Conservation (phyloP, 306 rosid genomes). For the Begonia fuchsioides region DNA sequence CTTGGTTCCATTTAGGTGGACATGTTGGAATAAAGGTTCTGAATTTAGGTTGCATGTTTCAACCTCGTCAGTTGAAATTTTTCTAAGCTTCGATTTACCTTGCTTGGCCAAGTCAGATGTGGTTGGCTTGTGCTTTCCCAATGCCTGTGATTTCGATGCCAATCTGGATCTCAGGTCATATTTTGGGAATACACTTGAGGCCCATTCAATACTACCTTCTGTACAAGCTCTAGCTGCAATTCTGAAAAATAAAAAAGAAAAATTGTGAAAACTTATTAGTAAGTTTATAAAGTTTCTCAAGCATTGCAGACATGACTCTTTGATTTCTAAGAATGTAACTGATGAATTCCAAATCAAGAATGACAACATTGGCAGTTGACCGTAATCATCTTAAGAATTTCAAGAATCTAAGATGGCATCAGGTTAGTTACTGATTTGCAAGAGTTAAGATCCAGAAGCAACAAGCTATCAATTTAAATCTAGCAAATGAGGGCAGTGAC, state of each 20-base stretch:
- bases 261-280: background rate
- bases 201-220: slow-evolving; percentile 69
- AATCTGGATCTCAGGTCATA: slow-evolving; percentile 49
- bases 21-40: slow-evolving; percentile 21
- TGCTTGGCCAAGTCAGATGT: slow-evolving; percentile 34
- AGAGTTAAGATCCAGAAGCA: too few species aligned
- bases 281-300: too few species aligned
- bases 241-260: too few species aligned
- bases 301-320: too few species aligned
- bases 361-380: too few species aligned
- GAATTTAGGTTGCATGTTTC: slow-evolving; percentile 29
- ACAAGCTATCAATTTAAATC: too few species aligned
- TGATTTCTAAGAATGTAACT: too few species aligned
- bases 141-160: slow-evolving; percentile 39
- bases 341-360: too few species aligned
- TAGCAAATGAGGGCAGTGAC: too few species aligned
- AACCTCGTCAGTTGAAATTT: slow-evolving; percentile 28
- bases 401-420: too few species aligned
- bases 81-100: slow-evolving; percentile 50
- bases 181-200: slow-evolving; percentile 56
- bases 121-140: slow-evolving; percentile 67
- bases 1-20: slow-evolving; percentile 15
- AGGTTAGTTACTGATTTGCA: too few species aligned
- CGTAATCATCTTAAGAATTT: too few species aligned
- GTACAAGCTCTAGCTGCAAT: slow-evolving; percentile 54